A percentile compares a stretch with the other conserved stretches of the same genome.
Evolutionary conservation across 495 filamentous ascomycete species (phyloP).

Genomic region (Xylaria acuta): DNA sequence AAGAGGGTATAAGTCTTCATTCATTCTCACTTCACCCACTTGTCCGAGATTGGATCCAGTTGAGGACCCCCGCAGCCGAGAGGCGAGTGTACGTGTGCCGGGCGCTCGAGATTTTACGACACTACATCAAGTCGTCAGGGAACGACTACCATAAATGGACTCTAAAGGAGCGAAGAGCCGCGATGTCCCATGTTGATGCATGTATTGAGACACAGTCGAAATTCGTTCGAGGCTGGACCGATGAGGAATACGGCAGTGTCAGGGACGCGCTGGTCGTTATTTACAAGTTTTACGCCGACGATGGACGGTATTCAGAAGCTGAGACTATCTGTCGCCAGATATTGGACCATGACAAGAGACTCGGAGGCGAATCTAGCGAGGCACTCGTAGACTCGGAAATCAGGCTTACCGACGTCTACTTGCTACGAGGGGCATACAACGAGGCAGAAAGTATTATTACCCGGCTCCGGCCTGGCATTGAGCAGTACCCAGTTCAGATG

Average conservation of each 20-base stretch:
- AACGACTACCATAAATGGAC: slow-evolving; percentile 14
- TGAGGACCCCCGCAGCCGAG: slow-evolving; percentile 12
- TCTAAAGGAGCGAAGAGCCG: slow-evolving; percentile 17
- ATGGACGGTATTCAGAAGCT: slow-evolving; percentile 7
- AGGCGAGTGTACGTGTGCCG: slow-evolving; percentile 5
- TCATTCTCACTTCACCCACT: slow-evolving; percentile 15
- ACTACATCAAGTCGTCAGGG: slow-evolving; percentile 8
- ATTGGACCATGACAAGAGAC: slow-evolving; percentile 6
- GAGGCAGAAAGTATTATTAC: slow-evolving; percentile 3
- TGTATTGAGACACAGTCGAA: slow-evolving; percentile 14
- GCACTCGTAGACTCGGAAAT: neutral
- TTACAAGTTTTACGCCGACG: slow-evolving; percentile 9
- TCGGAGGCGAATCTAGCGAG: neutral
- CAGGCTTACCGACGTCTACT: slow-evolving; percentile 11
- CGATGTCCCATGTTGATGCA: slow-evolving; percentile 10
- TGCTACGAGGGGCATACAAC: slow-evolving; percentile 15
- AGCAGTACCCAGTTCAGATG: slow-evolving; percentile 4
- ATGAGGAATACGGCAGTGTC: neutral
- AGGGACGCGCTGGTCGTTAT: neutral
- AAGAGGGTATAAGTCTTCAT: slow-evolving; percentile 5
- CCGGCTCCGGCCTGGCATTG: neutral
- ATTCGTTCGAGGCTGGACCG: slow-evolving; percentile 4
- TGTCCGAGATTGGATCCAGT: slow-evolving; percentile 18
- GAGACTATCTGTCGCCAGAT: neutral
- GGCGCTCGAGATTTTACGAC: neutral